phyloP scores from a whole-genome alignment of 225 moss, liverwort and hornwort genomes.

The Bryum argenteum region DNA sequence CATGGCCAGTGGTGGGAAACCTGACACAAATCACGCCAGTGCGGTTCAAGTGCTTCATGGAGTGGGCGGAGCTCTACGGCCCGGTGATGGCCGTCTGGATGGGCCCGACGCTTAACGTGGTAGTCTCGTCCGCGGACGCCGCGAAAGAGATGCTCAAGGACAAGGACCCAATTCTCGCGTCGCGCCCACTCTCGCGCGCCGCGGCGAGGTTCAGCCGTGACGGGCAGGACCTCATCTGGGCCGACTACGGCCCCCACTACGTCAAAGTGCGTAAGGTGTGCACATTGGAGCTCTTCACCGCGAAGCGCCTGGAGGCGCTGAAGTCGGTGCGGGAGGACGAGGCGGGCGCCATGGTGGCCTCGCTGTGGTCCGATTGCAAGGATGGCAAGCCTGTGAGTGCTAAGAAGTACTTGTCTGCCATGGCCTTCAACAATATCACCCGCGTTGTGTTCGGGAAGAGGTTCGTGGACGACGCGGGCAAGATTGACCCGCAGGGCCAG shows the following conservation, averaged over 20 bases:
- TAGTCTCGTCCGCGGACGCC: slow-evolving; percentile 66
- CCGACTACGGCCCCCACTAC: slow-evolving; percentile 94
- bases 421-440: slow-evolving; percentile 96
- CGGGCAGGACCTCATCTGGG: slow-evolving; percentile 99
- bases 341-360: slow-evolving; percentile 58
- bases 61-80: slow-evolving; percentile 82
- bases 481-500: slow-evolving; percentile 62
- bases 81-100: slow-evolving; percentile 89
- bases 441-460: slow-evolving; percentile 92
- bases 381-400: slow-evolving; percentile 37
- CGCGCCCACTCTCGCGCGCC: slow-evolving; percentile 72
- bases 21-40: slow-evolving; percentile 69
- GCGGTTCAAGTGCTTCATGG: slow-evolving; percentile 80
- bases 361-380: slow-evolving; percentile 49
- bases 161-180: slow-evolving; percentile 71
- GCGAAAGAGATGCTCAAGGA: slow-evolving; percentile 91
- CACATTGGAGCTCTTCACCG: slow-evolving; percentile 85
- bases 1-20: slow-evolving; percentile 85
- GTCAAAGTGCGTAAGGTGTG: slow-evolving; percentile 97
- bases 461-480: slow-evolving; percentile 76
- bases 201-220: slow-evolving; percentile 85
- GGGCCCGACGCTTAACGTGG: slow-evolving; percentile 86
- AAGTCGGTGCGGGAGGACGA: slow-evolving; percentile 79
- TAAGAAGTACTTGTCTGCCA: slow-evolving; percentile 70
- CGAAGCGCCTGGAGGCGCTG: slow-evolving; percentile 77